Conservation (phyloP, 306 rosid genomes). For the Dalbergia oliveri region DNA sequence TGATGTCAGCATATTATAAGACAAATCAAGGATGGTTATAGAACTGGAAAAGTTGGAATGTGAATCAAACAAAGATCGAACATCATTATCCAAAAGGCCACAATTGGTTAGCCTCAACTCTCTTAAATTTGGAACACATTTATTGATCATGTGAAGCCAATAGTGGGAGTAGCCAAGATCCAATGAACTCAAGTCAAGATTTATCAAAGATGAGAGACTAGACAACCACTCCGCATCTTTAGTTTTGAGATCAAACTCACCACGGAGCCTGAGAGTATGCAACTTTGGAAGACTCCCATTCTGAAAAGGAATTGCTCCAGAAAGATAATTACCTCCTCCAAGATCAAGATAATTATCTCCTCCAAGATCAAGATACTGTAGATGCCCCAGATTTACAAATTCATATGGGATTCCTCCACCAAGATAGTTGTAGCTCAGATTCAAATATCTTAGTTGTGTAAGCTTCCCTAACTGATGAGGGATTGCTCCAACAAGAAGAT, state of each 20-base stretch:
- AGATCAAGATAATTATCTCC: no score
- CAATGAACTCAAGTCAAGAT: neutral
- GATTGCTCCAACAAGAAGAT: neutral
- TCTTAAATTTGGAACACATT: neutral
- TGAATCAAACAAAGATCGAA: neutral
- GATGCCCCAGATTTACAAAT: neutral
- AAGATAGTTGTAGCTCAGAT: neutral
- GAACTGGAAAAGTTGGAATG: constrained; percentile 6
- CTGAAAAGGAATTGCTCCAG: constrained; percentile 6
- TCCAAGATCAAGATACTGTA: neutral
- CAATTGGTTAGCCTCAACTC: neutral
- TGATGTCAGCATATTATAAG: neutral
- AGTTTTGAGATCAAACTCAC: neutral
- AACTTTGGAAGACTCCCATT: constrained; percentile 10
- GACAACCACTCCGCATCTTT: neutral
- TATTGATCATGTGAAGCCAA: neutral
- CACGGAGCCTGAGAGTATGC: neutral
- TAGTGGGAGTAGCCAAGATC: neutral
- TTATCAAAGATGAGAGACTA: neutral
- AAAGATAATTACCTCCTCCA: no score
- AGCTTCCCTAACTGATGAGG: constrained; percentile 1
- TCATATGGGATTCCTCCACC: neutral
- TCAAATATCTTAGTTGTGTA: neutral
- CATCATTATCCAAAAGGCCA: neutral
- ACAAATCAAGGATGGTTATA: constrained; percentile 34